A percentile compares a stretch with the other conserved stretches of the same genome.
phyloP scores from a whole-genome alignment of 192 early-diverging fungal genomes.

The Funneliformis mosseae region DNA sequence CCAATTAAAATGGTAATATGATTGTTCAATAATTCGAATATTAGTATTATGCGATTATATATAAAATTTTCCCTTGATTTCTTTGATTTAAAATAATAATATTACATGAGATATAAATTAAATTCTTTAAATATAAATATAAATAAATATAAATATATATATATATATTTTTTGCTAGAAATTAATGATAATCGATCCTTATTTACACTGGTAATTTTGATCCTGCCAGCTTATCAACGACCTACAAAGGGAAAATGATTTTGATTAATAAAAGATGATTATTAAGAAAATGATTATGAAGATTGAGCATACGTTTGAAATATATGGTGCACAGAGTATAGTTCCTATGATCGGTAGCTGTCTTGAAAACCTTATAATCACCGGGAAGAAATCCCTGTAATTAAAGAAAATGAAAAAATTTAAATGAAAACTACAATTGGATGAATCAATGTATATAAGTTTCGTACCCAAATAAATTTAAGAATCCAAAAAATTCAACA shows the following conservation, averaged over 20 bases:
- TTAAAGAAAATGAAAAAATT: constrained; percentile 6
- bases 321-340: constrained; percentile 79
- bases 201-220: constrained; percentile 61
- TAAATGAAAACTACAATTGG: neutral
- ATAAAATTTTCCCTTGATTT: too few relatives aligned
- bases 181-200: too few relatives aligned
- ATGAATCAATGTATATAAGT: neutral
- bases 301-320: constrained; percentile 63
- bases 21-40: too few relatives aligned
- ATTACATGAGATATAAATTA: too few relatives aligned
- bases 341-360: constrained; percentile 88
- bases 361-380: constrained; percentile 85
- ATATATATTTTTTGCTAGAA: too few relatives aligned
- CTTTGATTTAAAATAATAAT: too few relatives aligned
- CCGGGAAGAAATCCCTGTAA: constrained; percentile 93
- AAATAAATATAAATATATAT: too few relatives aligned
- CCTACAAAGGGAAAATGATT: constrained; percentile 40
- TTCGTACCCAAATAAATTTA: constrained; percentile 93
- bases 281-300: neutral
- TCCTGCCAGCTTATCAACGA: constrained; percentile 55
- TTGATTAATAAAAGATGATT: neutral
- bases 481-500: constrained; percentile 91
- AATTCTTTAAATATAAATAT: too few relatives aligned
- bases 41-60: too few relatives aligned
- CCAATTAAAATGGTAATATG: too few relatives aligned